These are phyloP conservation scores for Cryptosporidium ryanae DNA, from an alignment of 169 alveolate genomes.

Conservation along the genomic window DNA sequence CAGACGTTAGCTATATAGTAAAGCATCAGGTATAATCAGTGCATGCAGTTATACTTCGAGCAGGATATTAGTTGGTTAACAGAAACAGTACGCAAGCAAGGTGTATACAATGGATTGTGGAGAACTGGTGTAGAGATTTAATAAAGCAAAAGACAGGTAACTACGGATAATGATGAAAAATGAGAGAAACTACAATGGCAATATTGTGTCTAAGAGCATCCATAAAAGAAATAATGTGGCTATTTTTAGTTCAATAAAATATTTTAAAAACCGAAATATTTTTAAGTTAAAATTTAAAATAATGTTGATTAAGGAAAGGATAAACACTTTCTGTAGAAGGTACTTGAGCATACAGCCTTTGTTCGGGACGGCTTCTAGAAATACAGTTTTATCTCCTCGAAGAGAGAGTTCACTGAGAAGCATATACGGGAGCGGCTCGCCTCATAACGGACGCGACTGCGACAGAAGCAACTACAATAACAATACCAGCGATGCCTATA, in stretches of 20 bases:
- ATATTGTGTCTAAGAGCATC: constrained; percentile 49
- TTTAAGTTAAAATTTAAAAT: constrained; percentile 5
- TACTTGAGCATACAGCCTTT: constrained; percentile 32
- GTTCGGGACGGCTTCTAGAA: constrained; percentile 2
- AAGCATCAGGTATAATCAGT: too few relatives aligned
- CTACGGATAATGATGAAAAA: background rate
- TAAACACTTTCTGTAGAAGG: constrained; percentile 44
- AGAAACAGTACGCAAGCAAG: too few relatives aligned
- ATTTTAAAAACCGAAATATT: background rate
- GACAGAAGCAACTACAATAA: too few relatives aligned
- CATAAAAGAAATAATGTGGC: constrained; percentile 66
- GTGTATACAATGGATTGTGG: too few relatives aligned
- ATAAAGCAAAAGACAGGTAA: too few relatives aligned
- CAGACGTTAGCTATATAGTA: too few relatives aligned
- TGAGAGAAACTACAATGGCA: background rate
- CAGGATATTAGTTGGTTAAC: too few relatives aligned
- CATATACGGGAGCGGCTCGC: background rate
- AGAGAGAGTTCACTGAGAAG: constrained; percentile 30
- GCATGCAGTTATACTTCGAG: too few relatives aligned
- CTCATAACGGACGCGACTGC: background rate
- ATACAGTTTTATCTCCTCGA: constrained; percentile 22
- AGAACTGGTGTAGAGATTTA: too few relatives aligned
- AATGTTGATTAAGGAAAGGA: constrained; percentile 52
- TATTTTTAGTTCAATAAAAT: constrained; percentile 7
- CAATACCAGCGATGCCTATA: background rate